phyloP scores from a whole-genome alignment of 164 flowering plant genomes.

The Cinnamomum chago region DNA sequence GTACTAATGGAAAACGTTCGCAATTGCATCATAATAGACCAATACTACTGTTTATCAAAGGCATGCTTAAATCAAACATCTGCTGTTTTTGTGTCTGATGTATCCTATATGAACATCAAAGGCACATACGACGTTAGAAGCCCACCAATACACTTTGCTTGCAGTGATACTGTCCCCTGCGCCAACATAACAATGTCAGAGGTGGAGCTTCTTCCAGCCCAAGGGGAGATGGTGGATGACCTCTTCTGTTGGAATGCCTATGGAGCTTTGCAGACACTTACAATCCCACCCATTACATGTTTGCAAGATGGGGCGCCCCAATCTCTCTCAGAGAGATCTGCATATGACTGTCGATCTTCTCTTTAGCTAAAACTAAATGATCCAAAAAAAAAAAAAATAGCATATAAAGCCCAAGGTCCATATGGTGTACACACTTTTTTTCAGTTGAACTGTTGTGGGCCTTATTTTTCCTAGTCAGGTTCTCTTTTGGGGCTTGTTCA shows the following conservation, averaged over 20 bases:
- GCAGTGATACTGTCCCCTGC: slow-evolving; percentile 65
- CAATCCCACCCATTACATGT: slow-evolving; percentile 48
- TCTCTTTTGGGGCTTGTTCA: slow-evolving; percentile 13
- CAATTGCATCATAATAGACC: slow-evolving; percentile 71
- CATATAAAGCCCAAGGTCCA: background rate
- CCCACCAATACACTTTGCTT: slow-evolving; percentile 65
- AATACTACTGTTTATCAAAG: slow-evolving; percentile 59
- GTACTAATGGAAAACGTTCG: slow-evolving; percentile 57
- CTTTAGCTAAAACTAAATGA: background rate
- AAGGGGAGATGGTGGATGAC: slow-evolving; percentile 39
- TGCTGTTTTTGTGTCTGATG: slow-evolving; percentile 47
- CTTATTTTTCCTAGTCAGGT: background rate
- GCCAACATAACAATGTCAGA: slow-evolving; percentile 64
- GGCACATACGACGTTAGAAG: slow-evolving; percentile 62
- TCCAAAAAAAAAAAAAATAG: too few relatives aligned
- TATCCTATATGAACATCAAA: slow-evolving; percentile 48
- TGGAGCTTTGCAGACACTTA: slow-evolving; percentile 39
- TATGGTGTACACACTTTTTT: background rate
- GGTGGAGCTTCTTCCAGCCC: slow-evolving; percentile 56
- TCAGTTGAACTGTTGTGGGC: slow-evolving; percentile 3
- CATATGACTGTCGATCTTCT: slow-evolving; percentile 16
- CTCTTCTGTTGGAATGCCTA: slow-evolving; percentile 80
- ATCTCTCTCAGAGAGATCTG: slow-evolving; percentile 21
- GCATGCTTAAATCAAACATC: slow-evolving; percentile 57
- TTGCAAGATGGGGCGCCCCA: slow-evolving; percentile 67